Evolutionary conservation across 331 rosid genomes (phyloP).

Genomic region (Telfairia occidentalis): DNA sequence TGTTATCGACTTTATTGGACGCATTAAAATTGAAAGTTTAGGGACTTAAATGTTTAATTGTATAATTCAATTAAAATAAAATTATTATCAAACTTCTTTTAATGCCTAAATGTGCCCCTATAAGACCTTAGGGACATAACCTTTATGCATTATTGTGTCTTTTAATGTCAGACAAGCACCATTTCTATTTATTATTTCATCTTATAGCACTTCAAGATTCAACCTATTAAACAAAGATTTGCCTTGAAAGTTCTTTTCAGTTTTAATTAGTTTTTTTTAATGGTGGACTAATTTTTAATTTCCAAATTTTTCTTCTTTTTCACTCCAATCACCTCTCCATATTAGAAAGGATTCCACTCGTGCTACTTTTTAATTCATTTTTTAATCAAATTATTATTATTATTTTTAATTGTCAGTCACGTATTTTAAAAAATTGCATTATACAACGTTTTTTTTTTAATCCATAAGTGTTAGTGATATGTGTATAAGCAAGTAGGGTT

Average conservation of each 20-base stretch:
- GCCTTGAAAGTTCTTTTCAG: neutral
- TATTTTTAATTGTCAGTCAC: neutral
- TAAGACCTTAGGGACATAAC: neutral
- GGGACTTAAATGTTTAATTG: no score
- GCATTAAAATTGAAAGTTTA: no score
- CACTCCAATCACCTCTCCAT: neutral
- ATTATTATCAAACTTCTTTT: no score
- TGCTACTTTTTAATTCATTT: neutral
- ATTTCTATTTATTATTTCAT: neutral
- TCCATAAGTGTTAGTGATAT: neutral
- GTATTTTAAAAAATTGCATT: no score
- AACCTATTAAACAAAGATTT: neutral
- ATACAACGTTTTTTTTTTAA: no score
- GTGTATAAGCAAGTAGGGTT: neutral
- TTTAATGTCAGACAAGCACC: neutral
- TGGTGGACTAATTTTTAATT: neutral
- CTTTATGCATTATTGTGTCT: neutral
- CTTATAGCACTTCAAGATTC: neutral
- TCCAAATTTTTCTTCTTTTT: neutral
- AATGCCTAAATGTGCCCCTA: neutral
- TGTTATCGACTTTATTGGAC: no score
- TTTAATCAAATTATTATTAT: no score
- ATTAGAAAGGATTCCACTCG: neutral
- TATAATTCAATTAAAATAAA: no score
- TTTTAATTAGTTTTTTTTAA: neutral